Percentiles rank a stretch among this genome's conserved stretches.
These are phyloP conservation scores for Aspergillus phoenicis DNA, from an alignment of 2,329 filamentous ascomycete species.

Conservation along the genomic window DNA sequence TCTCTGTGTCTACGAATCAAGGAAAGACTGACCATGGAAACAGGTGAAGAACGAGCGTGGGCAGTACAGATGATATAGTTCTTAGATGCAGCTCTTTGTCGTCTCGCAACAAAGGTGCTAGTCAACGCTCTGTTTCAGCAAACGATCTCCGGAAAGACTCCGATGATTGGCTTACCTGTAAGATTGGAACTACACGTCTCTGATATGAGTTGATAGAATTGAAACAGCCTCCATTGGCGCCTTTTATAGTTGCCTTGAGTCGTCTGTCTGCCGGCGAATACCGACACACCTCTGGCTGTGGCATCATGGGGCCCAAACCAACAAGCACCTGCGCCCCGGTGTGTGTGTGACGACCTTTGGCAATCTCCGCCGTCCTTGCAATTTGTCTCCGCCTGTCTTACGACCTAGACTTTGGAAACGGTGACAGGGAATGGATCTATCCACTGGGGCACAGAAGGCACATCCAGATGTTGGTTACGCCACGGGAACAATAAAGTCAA, in stretches of 20 bases:
- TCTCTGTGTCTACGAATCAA: neutral
- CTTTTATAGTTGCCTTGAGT: neutral
- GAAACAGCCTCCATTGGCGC: neutral
- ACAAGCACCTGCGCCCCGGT: neutral
- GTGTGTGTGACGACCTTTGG: neutral
- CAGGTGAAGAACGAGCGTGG: neutral
- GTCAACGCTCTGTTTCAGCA: neutral
- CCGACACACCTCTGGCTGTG: neutral
- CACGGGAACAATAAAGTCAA: slow-evolving; percentile 3
- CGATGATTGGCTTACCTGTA: neutral
- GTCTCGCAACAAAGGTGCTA: neutral
- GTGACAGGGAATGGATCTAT: neutral
- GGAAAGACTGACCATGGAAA: neutral
- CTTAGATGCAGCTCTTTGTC: neutral
- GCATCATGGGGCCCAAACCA: slow-evolving; percentile 5
- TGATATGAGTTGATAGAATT: neutral
- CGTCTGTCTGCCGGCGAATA: neutral
- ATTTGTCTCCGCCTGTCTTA: slow-evolving; percentile 1
- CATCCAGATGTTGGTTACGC: neutral
- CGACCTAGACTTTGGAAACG: neutral
- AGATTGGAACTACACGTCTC: neutral
- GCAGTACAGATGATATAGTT: neutral
- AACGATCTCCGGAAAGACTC: neutral
- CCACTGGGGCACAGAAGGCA: neutral
- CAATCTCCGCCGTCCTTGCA: neutral